Base-by-base conservation (phyloP, 768 basidiomycete species). In the Kwoniella dejecticola region DNA sequence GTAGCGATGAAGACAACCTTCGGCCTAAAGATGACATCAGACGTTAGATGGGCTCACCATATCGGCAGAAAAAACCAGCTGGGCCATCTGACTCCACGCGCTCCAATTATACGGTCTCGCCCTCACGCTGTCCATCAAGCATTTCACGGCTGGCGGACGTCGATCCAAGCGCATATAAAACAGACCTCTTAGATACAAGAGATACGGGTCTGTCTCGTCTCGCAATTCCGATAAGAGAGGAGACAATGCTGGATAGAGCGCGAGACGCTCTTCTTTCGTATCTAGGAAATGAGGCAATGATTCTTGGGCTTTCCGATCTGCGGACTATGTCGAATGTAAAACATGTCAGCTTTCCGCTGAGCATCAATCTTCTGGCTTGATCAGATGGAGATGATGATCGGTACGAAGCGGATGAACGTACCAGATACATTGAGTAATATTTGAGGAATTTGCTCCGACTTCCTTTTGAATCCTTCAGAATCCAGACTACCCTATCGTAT, bases 41-140 rank as follows among this genome's bases (percentile, higher is more conserved):
- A 50, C 17, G 11, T 3, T 58, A 47, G 47, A 1, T 33, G 13
- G 19, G 67, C 76, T 36, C 56, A 93, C 93, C 87, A 95, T 91
- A 80, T 92, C 90, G 15, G 86, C 86, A 64, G 92, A 90, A 13
- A 85, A 84, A 30, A 93, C 83, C 72, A 89, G 89, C 54, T 85
- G 86, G 2, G 78, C 75, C 29, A 98, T 82, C 42, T 91, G 83
- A 7, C 84, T 81, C 93, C 93, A 98, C n/a, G 86, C 82, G 26
- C 89, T 89, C 93, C 94, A 98, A 74, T 97, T 97, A 87, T 90
- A 97, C 12, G 89, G 88, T 71, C 87, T 90, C 4, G 83, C 83
- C 36, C 83, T 82, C 42, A 95, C 87, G 12, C 91, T 93, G 31
- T 85, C 79, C 17, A 96, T 81, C 13, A 86, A 84, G 67, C 82